Conservation (phyloP, 331 rosid species). For the Rhamnella rubrinervis region DNA sequence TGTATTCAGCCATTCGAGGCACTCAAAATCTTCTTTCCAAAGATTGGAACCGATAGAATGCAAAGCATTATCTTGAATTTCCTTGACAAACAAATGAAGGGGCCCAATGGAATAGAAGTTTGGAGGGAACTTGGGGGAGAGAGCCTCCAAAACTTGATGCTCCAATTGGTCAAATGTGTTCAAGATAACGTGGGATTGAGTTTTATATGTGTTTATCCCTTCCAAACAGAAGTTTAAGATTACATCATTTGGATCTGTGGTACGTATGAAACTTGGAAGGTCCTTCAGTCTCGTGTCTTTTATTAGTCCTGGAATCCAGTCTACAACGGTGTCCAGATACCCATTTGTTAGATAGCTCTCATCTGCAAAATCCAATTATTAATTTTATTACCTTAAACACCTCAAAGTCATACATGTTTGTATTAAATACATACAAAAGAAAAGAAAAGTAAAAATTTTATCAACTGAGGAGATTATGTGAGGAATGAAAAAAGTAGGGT, state of each 20-base stretch:
- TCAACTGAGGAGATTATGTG: too few species aligned
- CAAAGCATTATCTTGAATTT: neutral
- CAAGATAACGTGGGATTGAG: conserved; percentile 8
- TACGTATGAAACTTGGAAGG: conserved; percentile 6
- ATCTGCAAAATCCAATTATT: conserved; percentile 4
- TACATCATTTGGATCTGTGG: conserved; percentile 16
- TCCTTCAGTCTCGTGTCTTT: conserved; percentile 14
- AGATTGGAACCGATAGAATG: conserved; percentile 7
- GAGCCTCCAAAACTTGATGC: conserved; percentile 8
- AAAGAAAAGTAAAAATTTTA: too few species aligned
- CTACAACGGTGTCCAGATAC: conserved; percentile 12
- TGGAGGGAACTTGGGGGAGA: neutral
- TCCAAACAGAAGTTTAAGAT: neutral
- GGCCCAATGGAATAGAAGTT: conserved; percentile 28
- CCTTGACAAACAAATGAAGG: neutral
- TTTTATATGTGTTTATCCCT: neutral
- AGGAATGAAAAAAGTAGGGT: too few species aligned
- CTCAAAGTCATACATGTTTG: too few species aligned
- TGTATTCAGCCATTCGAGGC: neutral
- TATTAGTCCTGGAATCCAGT: conserved; percentile 15
- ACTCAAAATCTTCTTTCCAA: conserved; percentile 24
- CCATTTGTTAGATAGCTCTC: conserved; percentile 17
- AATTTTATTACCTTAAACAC: too few species aligned
- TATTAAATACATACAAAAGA: too few species aligned
- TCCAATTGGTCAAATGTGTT: conserved; percentile 29